These are phyloP conservation scores for Cubamyces sp. DNA, from an alignment of 768 basidiomycete genomes.

Conservation along the genomic window DNA sequence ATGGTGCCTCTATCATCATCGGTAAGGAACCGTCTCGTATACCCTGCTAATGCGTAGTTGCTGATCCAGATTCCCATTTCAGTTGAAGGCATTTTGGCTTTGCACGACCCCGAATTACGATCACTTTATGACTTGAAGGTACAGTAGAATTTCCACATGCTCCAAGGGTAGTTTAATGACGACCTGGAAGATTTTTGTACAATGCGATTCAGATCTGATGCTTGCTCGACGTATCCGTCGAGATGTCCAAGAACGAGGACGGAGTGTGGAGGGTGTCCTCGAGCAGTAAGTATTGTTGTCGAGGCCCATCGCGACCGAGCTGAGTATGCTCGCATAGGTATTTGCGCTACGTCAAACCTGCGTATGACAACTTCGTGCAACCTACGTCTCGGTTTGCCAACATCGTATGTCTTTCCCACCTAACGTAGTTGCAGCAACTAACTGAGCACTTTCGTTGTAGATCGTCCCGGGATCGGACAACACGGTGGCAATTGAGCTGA, in stretches of 20 bases:
- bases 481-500: constrained; percentile 88
- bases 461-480: constrained; percentile 97
- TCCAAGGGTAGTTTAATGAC: neutral
- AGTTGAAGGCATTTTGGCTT: constrained; percentile 92
- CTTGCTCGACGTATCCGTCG: constrained; percentile 88
- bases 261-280: constrained; percentile 84
- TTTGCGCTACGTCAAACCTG: constrained; percentile 92
- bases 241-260: constrained; percentile 86
- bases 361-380: constrained; percentile 91
- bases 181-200: constrained; percentile 71
- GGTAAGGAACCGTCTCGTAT: constrained; percentile 43
- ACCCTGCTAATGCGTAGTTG: too few relatives aligned
- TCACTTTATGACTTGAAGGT: constrained; percentile 92
- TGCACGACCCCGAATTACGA: constrained; percentile 79
- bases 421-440: neutral
- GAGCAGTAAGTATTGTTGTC: constrained; percentile 87
- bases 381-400: constrained; percentile 89
- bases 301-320: neutral
- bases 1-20: constrained; percentile 92
- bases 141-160: constrained; percentile 8
- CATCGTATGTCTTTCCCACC: constrained; percentile 54
- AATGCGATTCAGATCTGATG: constrained; percentile 97
- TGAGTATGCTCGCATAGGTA: constrained; percentile 53
- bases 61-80: neutral
- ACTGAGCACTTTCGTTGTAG: constrained; percentile 43